Evolutionary conservation across 768 basidiomycete genomes (phyloP), one percentile per base, ranked within the genome.

Genomic region (Mycena belliarum): DNA sequence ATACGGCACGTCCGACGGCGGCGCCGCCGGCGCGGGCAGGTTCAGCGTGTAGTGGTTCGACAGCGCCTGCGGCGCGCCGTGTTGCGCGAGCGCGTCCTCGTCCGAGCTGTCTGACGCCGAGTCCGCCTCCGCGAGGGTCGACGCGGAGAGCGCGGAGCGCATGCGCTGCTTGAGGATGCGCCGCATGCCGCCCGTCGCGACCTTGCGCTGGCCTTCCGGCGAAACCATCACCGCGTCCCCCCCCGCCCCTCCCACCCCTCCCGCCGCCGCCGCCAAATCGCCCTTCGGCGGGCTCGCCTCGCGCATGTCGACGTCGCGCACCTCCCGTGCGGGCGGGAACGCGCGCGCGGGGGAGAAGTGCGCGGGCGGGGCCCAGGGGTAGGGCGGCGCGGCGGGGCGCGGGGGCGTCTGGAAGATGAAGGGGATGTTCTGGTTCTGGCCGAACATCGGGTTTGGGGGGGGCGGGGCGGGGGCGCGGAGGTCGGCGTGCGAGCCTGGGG

Each of bases 1-100:
- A 72, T 93, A 92, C 21, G 95, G 95, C 33, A 77, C 73, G 59
- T 91, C 88, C 26, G 84, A 84, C 59, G 74, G 81, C 40, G 80
- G 76, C 24, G 77, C 68, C 24, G 83, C 72, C 18, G 82, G 79
- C 24, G 86, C 79, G 18, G 91, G 81, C 75, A 93, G 78, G 72
- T 93, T 91, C 57, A 93, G 79, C 3, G 91, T 93, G 70, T 91
- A 93, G 66, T 92, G 90, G 68, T 91, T 86, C 45, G 87, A 85
- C 33, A 80, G 6, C 29, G 29, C n/a, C n/a, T n/a, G n/a, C n/a
- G n/a, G n/a, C n/a, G n/a, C n/a, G n/a, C n/a, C n/a, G n/a, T n/a
- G n/a, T n/a, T n/a, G n/a, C n/a, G n/a, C n/a, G n/a, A n/a, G n/a
- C 7, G 68, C 67, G 28, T 73, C 72, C 43, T 84, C 82, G 46